A percentile compares a stretch with the other conserved stretches of the same genome.
Evolutionary conservation across 176 grass and related monocot genomes (phyloP).

Genomic region (Paspalum vaginatum): DNA sequence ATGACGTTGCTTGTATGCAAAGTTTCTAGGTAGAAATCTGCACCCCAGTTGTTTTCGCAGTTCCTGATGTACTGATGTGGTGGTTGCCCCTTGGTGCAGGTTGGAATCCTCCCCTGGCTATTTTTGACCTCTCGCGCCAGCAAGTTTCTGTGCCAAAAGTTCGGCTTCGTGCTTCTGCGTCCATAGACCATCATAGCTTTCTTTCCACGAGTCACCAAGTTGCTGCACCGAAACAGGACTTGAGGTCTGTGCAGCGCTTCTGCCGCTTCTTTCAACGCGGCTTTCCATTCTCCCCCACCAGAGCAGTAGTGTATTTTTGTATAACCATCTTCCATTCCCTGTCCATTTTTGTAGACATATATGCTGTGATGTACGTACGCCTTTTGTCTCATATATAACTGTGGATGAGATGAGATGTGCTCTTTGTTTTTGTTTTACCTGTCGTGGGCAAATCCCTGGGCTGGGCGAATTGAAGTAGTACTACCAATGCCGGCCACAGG

Average conservation of each 20-base stretch:
- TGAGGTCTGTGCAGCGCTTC: not conserved
- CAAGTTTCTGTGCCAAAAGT: constrained; percentile 64
- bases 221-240: not conserved
- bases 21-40: not conserved
- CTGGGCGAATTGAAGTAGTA: too few species aligned
- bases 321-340: not conserved
- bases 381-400: too few species aligned
- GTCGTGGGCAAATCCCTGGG: not conserved
- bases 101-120: constrained; percentile 76
- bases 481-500: too few species aligned
- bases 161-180: not conserved
- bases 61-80: not conserved
- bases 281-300: not conserved
- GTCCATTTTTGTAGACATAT: not conserved
- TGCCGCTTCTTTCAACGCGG: not conserved
- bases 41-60: not conserved
- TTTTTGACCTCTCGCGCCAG: constrained; percentile 64
- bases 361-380: not conserved
- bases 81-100: constrained; percentile 40
- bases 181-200: constrained; percentile 14
- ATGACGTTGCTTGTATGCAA: not conserved
- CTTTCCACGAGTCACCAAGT: not conserved
- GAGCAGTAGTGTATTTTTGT: not conserved
- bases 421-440: not conserved
- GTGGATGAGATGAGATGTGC: not conserved